Base-by-base conservation (phyloP, 305 asterid genomes). In the Coffea humblotiana region DNA sequence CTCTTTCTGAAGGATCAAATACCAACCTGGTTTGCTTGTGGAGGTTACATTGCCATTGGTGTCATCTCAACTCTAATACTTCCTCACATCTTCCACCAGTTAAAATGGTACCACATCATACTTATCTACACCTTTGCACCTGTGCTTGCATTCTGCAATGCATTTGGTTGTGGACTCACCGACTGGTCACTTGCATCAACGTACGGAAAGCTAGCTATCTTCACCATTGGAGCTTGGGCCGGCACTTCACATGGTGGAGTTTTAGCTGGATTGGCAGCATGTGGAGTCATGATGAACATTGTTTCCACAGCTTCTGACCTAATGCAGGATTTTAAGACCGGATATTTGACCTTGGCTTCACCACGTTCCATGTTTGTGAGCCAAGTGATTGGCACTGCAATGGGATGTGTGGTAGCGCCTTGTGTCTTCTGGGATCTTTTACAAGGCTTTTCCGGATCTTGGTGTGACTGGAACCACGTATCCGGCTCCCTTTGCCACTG, bases 281-380 rank as follows among this genome's bases (percentile, higher is more conserved):
- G 95, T 60, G 92, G 95, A 48, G 89, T 91, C 51, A 88, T 89
- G 92, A 87, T 91, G 95, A 91, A 85, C 88, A 89, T 91, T 14
- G 91, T 89, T 8, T 85, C 92, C 15, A 89, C 95, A 0, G 93
- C 95, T 37, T 87, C 95, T 14, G 93, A 91, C 76, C 84, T 91
- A 6, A 91, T 89, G 91, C 93, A 91, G 79, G 93, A 91, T 66
- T 89, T 91, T 86, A 91, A 89, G 81, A 91, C 95, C 0, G 95
- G 95, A 10, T 91, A 91, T 81, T 76, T 91, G 67, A 89, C 93
- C 43, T 64, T 88, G 65, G 84, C 93, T 16, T 91, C 95, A 0
- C 93, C 93, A 0, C 88, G 91, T 25, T 82, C 92, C 70, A 91
- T 91, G 95, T 91, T 91, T 35, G 64, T 91, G 60, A 88, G 95